Conservation (phyloP, 1,284 basidiomycete species). For the Prillingera fragicola region DNA sequence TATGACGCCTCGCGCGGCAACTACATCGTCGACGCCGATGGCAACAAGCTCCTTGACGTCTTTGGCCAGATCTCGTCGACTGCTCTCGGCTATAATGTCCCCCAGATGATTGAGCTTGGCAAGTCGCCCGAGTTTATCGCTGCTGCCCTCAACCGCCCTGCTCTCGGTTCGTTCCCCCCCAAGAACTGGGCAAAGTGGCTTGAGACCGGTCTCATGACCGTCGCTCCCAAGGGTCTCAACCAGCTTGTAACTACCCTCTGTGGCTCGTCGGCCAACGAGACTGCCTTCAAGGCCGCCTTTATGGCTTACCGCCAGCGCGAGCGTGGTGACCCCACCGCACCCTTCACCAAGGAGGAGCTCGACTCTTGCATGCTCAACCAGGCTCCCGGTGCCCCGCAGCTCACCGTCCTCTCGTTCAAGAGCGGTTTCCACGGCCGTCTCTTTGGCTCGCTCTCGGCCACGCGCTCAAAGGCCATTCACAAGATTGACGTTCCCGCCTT, state of each 20-base stretch:
- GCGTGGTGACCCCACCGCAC: constrained; percentile 22
- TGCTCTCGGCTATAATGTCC: constrained; percentile 52
- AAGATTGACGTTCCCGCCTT: constrained; percentile 57
- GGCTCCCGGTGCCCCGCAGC: constrained; percentile 51
- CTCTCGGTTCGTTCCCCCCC: constrained; percentile 54
- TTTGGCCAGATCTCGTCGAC: constrained; percentile 53
- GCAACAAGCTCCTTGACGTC: constrained; percentile 54
- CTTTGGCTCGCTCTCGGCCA: constrained; percentile 52
- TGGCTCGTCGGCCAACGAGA: constrained; percentile 49
- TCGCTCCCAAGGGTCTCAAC: constrained; percentile 52
- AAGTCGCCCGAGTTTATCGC: constrained; percentile 25
- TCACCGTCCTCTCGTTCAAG: constrained; percentile 53
- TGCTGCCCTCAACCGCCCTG: constrained; percentile 50
- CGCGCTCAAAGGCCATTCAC: constrained; percentile 52
- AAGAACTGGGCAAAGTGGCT: constrained; percentile 50
- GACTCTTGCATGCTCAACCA: constrained; percentile 54
- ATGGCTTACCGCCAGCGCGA: constrained; percentile 43
- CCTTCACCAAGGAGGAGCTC: constrained; percentile 40
- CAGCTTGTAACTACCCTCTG: constrained; percentile 49
- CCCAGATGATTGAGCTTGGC: constrained; percentile 48
- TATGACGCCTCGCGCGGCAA: constrained; percentile 40
- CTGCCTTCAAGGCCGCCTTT: constrained; percentile 56
- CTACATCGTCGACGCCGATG: constrained; percentile 55
- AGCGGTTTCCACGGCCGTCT: constrained; percentile 53
- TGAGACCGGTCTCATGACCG: constrained; percentile 51